These are phyloP conservation scores for Cladosporium sp. DNA, from an alignment of 2,329 filamentous ascomycete species.

Conservation along the genomic window DNA sequence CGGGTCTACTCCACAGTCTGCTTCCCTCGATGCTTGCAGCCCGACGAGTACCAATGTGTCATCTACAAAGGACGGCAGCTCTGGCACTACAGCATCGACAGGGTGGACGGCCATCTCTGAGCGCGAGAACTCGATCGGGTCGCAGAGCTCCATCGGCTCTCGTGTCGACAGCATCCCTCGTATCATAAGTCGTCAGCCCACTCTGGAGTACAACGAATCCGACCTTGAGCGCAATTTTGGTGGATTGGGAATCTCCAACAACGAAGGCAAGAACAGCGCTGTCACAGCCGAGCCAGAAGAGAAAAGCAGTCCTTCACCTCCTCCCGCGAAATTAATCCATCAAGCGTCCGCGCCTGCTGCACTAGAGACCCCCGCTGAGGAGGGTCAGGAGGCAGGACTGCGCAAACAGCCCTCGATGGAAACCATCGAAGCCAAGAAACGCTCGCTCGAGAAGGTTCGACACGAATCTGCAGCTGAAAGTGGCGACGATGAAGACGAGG, in stretches of 20 bases:
- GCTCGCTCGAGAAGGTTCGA: conserved; percentile 68
- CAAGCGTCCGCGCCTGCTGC: conserved; percentile 62
- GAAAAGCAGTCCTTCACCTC: conserved; percentile 18
- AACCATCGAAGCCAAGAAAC: conserved; percentile 68
- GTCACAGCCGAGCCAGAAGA: conserved; percentile 20
- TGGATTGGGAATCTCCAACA: conserved; percentile 64
- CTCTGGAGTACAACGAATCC: conserved; percentile 70
- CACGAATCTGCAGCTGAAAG: conserved; percentile 72
- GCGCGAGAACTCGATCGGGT: conserved; percentile 80
- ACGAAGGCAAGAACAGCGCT: conserved; percentile 17
- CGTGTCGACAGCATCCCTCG: conserved; percentile 70
- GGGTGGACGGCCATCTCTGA: conserved; percentile 7
- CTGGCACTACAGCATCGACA: conserved; percentile 31
- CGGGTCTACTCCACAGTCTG: conserved; percentile 50
- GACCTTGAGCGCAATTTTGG: conserved; percentile 47
- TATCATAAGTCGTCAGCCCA: conserved; percentile 66
- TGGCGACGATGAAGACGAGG: conserved; percentile 92
- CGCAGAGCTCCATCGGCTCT: conserved; percentile 57
- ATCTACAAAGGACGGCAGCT: conserved; percentile 50
- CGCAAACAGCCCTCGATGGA: conserved; percentile 67
- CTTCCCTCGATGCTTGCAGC: conserved; percentile 59
- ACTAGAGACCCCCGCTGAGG: conserved; percentile 20
- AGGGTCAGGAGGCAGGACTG: conserved; percentile 28
- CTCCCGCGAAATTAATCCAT: conserved; percentile 53
- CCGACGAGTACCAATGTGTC: conserved; percentile 75